A percentile compares a stretch with the other conserved stretches of the same genome.
These are phyloP conservation scores for Mariannaea elegans DNA, from an alignment of 2,329 filamentous ascomycete genomes.

Conservation along the genomic window DNA sequence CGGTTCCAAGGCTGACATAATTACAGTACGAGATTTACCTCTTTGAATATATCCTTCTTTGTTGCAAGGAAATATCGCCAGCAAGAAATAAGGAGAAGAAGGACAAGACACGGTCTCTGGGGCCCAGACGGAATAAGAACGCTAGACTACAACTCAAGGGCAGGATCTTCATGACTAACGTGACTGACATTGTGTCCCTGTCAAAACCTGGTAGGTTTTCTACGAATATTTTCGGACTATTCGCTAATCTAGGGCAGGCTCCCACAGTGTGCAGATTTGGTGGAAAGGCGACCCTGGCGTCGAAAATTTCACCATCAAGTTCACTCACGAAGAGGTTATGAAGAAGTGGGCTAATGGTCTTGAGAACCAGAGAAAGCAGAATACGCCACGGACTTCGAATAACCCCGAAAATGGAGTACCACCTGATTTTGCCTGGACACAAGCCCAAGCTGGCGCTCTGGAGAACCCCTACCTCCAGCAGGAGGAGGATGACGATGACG, in stretches of 20 bases:
- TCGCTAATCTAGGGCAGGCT: slow-evolving; percentile 65
- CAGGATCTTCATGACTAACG: slow-evolving; percentile 98
- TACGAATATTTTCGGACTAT: neutral
- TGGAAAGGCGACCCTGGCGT: slow-evolving; percentile 98
- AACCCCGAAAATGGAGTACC: slow-evolving; percentile 59
- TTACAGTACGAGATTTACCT: slow-evolving; percentile 93
- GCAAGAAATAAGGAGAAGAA: slow-evolving; percentile 85
- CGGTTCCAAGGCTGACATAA: slow-evolving; percentile 22
- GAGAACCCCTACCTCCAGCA: slow-evolving; percentile 83
- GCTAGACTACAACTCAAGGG: slow-evolving; percentile 94
- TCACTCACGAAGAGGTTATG: slow-evolving; percentile 89
- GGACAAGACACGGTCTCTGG: slow-evolving; percentile 66
- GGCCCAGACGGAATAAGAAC: slow-evolving; percentile 70
- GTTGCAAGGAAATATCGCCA: slow-evolving; percentile 92
- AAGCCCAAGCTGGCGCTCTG: slow-evolving; percentile 69
- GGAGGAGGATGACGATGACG: slow-evolving; percentile 68
- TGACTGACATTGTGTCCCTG: slow-evolving; percentile 90
- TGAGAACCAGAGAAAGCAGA: slow-evolving; percentile 76
- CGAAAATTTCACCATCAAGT: slow-evolving; percentile 95
- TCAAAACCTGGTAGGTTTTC: slow-evolving; percentile 79
- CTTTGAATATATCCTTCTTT: slow-evolving; percentile 93
- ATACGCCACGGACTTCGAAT: slow-evolving; percentile 57
- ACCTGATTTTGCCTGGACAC: slow-evolving; percentile 84
- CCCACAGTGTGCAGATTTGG: slow-evolving; percentile 96
- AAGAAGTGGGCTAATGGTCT: slow-evolving; percentile 89